Evolutionary conservation across 2,329 filamentous ascomycete species (phyloP), one percentile per base, ranked within the genome.

Genomic region (Clarireedia hainanense): DNA sequence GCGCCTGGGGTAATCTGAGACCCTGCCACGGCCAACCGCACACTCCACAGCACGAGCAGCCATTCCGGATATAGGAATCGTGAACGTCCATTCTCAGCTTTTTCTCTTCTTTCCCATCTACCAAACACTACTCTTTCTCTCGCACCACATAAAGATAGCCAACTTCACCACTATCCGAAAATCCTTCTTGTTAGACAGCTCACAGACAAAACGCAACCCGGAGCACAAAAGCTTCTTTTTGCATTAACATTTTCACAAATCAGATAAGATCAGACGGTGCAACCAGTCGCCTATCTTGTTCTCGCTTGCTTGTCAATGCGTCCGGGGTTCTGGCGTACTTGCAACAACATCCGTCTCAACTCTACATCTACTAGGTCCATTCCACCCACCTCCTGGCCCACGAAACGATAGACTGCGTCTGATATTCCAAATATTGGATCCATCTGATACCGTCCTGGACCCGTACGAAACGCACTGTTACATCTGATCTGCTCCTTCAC

Each of bases 351-450:
- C 34, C 50, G 55, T 57, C 55, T 57, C 55, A 49, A 53, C 45
- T 50, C 14, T 23, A 20, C 10, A 52, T 27, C 39, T 34, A 23
- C 26, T 30, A 50, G 43, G 40, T 37, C 30, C 23, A 45, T 45
- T 5, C 20, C n/a, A 50, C 23, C n/a, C 3, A 17, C 17, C n/a
- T 49, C 52, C 17, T 15, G 4, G 24, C 27, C 20, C n/a, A 34
- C 75, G 73, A 78, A 77, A 77, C 74, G 63, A 57, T 63, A 68
- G 73, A 70, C 68, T 71, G 71, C 72, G 74, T 76, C 73, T 76
- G 72, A 73, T 74, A 71, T 68, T 64, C 37, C 14, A n/a, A 12
- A 36, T 43, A 50, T 49, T 30, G 52, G 23, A 40, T 14, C 7
- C 4, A 42, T 54, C 45, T 55, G 52, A 50, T 27, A 55, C 52